phyloP scores from a whole-genome alignment of 2,329 filamentous ascomycete species.

The Rutstroemia sp. region DNA sequence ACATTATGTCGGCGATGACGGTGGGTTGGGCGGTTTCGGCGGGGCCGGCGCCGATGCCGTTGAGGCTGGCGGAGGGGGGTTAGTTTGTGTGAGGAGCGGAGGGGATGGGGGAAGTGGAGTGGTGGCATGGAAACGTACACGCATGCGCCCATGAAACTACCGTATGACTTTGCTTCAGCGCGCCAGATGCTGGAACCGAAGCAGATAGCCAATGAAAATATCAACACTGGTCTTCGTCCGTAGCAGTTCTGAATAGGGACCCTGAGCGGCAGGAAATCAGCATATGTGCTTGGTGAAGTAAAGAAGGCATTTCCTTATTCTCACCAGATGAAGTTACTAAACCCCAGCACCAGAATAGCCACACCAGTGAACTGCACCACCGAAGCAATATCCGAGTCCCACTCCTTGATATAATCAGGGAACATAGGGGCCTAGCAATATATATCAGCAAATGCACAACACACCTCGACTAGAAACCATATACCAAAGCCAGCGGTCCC shows the following conservation, averaged over 20 bases:
- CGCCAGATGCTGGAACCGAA: constrained; percentile 41
- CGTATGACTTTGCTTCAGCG: constrained; percentile 48
- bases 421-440: constrained; percentile 44
- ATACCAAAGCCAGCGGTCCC: constrained; percentile 34
- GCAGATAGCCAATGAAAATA: constrained; percentile 37
- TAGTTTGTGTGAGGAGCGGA: neutral
- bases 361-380: constrained; percentile 42
- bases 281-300: no score
- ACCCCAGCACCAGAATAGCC: constrained; percentile 38
- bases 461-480: neutral
- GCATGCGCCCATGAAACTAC: constrained; percentile 56
- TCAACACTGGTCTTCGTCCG: constrained; percentile 41
- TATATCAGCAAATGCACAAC: neutral
- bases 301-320: no score
- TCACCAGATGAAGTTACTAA: constrained; percentile 45
- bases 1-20: constrained; percentile 58
- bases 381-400: constrained; percentile 43
- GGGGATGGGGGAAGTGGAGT: neutral
- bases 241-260: constrained; percentile 41
- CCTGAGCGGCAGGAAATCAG: constrained; percentile 8
- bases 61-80: constrained; percentile 33
- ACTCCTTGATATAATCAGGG: constrained; percentile 37
- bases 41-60: constrained; percentile 55
- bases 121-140: constrained; percentile 27
- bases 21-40: constrained; percentile 55